Evolutionary conservation across 2,329 filamentous ascomycete genomes (phyloP), one percentile per base, ranked within the genome.

Genomic region (Hymenoscyphus albidus): DNA sequence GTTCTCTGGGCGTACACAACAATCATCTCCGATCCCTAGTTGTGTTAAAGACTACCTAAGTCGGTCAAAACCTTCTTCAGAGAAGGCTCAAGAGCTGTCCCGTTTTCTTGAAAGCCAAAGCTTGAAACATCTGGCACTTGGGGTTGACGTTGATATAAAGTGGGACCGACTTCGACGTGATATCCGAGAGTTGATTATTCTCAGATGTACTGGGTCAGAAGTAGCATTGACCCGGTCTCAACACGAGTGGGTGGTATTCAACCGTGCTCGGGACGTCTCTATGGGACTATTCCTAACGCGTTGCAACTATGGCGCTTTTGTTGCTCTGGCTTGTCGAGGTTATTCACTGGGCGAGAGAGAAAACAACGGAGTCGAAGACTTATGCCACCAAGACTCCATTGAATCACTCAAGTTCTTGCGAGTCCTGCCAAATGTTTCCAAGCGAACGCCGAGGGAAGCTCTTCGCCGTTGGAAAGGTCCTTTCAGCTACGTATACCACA

Each of bases 121-220:
- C 1, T 72, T 85, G 14, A 75, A 77, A 18, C 77, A 80, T 62
- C 72, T 82, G 4, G 82, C 80, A 59, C 72, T 85, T 31, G 81
- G 81, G 0, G 77, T 82, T 38, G 77, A 83, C 51, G 77, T 77
- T 62, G 81, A 85, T 62, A 77, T 76, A 10, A 76, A 82, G 38
- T 85, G 83, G 83, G 82, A 85, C 44, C 74, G 70, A 31, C 72
- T 85, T 12, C 80, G 82, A 2, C 70, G 76, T 16, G 75, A 78
- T 7, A 78, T 84, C 62, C 77, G 83, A 56, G 72, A 74, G n/a
- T 70, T 80, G 6, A 74, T 84, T 22, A 71, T 84, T 2, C 73
- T 76, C 58, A 77, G 81, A 63, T 82, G 80, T 64, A 71, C 79
- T 22, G 81, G 81, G 6, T 74, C 77, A 35, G 73, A 70, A 39